Evolutionary conservation across 2,329 filamentous ascomycete genomes (phyloP).

Genomic region (Amauroascus verrucosus): DNA sequence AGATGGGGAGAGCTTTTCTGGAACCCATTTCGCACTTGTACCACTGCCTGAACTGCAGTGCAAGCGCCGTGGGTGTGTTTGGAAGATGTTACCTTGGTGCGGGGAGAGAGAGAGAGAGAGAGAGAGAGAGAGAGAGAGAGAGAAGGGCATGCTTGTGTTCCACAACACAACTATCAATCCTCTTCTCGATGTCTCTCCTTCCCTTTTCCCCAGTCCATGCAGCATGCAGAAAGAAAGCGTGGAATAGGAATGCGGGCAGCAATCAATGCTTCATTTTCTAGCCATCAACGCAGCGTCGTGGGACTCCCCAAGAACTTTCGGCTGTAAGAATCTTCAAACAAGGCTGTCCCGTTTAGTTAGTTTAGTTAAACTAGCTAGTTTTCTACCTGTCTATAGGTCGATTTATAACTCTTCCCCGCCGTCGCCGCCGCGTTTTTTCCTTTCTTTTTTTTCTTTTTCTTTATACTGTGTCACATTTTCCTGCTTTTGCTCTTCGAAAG

Average conservation of each 20-base stretch:
- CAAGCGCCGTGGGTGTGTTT: too few species aligned
- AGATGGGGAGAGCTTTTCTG: background rate
- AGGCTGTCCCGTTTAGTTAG: background rate
- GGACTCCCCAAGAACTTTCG: too few species aligned
- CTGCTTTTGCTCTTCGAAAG: background rate
- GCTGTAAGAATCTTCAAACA: background rate
- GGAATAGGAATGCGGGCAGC: background rate
- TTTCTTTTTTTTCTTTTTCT: background rate
- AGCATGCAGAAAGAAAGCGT: background rate
- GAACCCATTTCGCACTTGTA: background rate
- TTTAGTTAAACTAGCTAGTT: too few species aligned
- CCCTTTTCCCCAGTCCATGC: background rate
- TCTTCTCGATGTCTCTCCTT: background rate
- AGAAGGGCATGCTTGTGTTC: background rate
- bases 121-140: background rate
- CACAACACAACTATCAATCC: background rate
- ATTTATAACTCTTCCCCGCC: too few species aligned
- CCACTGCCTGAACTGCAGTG: too few species aligned
- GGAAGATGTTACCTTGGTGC: too few species aligned
- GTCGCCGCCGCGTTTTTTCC: too few species aligned
- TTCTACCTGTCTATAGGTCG: too few species aligned
- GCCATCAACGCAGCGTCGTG: too few species aligned
- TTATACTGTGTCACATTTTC: conserved; percentile 3
- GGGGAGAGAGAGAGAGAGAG: background rate
- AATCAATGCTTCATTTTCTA: too few species aligned